phyloP scores from a whole-genome alignment of 345 rosid genomes.

The Pistacia vera region DNA sequence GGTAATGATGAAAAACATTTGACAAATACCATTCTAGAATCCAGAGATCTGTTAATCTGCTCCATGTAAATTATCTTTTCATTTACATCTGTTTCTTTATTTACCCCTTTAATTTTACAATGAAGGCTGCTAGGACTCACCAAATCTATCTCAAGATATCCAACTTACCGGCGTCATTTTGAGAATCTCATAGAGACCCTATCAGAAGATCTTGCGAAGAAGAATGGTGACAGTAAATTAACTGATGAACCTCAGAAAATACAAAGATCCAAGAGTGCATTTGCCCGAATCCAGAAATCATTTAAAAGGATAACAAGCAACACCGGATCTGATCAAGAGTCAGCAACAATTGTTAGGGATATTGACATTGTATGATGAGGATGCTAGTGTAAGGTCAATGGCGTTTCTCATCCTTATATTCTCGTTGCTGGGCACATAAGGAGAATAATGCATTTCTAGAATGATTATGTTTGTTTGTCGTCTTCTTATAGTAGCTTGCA shows the following conservation, averaged over 20 bases:
- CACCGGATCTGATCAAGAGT: constrained; percentile 55
- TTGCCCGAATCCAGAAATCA: constrained; percentile 60
- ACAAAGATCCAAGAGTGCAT: constrained; percentile 55
- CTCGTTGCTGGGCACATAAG: not conserved
- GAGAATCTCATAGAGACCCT: constrained; percentile 50
- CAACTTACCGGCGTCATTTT: constrained; percentile 73
- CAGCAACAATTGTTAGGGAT: constrained; percentile 37
- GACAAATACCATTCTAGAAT: not conserved
- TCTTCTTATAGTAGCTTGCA: not conserved
- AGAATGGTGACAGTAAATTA: constrained; percentile 34
- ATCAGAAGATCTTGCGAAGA: constrained; percentile 62
- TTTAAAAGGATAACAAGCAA: constrained; percentile 52
- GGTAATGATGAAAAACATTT: constrained; percentile 44
- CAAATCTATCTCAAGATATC: constrained; percentile 82
- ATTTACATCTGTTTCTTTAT: not conserved
- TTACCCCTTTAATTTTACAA: not conserved
- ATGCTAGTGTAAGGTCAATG: not conserved
- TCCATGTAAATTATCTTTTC: not conserved
- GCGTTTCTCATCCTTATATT: not conserved
- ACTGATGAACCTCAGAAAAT: constrained; percentile 31
- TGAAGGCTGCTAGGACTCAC: constrained; percentile 79
- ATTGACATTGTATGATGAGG: constrained; percentile 42
- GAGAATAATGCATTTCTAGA: constrained; percentile 4
- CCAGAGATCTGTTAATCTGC: not conserved
- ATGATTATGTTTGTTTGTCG: not conserved